Percentiles rank a stretch among this genome's conserved stretches.
Evolutionary conservation across 75 land plant genomes (phyloP).

Genomic region (Azolla pinnata): DNA sequence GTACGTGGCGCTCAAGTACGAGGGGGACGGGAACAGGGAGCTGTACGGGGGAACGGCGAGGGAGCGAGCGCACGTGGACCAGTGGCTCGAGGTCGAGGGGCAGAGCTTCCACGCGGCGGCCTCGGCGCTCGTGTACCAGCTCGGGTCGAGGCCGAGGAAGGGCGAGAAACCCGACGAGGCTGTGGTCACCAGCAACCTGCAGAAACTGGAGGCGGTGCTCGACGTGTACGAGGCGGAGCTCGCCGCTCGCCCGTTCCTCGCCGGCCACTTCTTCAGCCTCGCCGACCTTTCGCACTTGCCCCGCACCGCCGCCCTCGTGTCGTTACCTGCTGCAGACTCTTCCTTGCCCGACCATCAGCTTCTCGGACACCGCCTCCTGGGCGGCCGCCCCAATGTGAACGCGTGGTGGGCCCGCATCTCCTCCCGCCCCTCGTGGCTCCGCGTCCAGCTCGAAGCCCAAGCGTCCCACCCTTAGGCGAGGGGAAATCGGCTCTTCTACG

Average conservation of each 20-base stretch:
- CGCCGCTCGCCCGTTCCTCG: conserved; percentile 28
- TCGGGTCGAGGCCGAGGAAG: conserved; percentile 33
- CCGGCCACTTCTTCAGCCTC: conserved; percentile 55
- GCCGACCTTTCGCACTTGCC: conserved; percentile 76
- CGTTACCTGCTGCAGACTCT: no score
- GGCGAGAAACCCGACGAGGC: conserved; percentile 19
- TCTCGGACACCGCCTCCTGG: conserved; percentile 25
- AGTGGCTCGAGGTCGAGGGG: conserved; percentile 61
- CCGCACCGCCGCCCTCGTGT: conserved; percentile 34
- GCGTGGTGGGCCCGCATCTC: conserved; percentile 65
- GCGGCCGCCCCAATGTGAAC: conserved; percentile 34
- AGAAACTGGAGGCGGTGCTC: conserved; percentile 39
- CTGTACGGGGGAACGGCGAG: conserved; percentile 30
- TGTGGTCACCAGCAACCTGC: conserved; percentile 20
- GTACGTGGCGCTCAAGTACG: conserved; percentile 38
- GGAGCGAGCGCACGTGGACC: conserved; percentile 50
- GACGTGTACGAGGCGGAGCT: conserved; percentile 54
- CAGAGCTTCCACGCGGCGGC: conserved; percentile 51
- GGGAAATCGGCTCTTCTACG: no score
- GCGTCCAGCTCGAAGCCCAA: no score
- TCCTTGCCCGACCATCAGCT: conserved; percentile 26
- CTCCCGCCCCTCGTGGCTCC: conserved; percentile 46
- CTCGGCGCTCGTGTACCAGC: conserved; percentile 38
- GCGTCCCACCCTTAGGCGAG: no score
- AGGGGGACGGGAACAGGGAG: conserved; percentile 35